Conservation (phyloP, 768 basidiomycete species). For the Boletus coccyginus region DNA sequence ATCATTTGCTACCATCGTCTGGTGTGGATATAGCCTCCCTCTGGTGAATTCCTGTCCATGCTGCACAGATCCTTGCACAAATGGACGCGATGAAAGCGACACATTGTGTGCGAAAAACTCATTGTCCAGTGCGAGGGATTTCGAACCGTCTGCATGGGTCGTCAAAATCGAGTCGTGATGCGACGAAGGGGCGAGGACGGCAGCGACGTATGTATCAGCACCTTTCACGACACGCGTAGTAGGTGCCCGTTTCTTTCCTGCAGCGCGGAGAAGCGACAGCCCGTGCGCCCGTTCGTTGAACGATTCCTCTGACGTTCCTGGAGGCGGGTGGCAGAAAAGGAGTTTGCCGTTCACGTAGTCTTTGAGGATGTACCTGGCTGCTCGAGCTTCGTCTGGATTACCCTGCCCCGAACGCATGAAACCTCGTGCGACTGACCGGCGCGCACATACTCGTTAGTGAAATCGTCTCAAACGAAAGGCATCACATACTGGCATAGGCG, state of each 20-base stretch:
- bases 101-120: conserved; percentile 73
- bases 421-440: conserved; percentile 76
- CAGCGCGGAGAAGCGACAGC: conserved; percentile 53
- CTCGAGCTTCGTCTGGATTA: conserved; percentile 94
- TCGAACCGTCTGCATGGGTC: conserved; percentile 39
- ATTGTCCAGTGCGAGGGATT: conserved; percentile 70
- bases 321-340: conserved; percentile 89
- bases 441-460: conserved; percentile 16
- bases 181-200: neutral
- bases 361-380: conserved; percentile 90
- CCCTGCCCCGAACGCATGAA: conserved; percentile 93
- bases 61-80: conserved; percentile 57
- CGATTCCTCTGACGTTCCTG: conserved; percentile 54
- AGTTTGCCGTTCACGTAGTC: conserved; percentile 96
- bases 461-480: neutral
- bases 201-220: conserved; percentile 76
- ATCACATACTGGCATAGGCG: conserved; percentile 84
- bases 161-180: conserved; percentile 25
- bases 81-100: conserved; percentile 54
- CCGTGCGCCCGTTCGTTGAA: conserved; percentile 78
- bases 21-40: conserved; percentile 74
- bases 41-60: conserved; percentile 64
- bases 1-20: conserved; percentile 74
- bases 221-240: conserved; percentile 79
- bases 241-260: conserved; percentile 87